Evolutionary conservation across 257 asterid genomes (phyloP).

Genomic region (Echites panduratus): DNA sequence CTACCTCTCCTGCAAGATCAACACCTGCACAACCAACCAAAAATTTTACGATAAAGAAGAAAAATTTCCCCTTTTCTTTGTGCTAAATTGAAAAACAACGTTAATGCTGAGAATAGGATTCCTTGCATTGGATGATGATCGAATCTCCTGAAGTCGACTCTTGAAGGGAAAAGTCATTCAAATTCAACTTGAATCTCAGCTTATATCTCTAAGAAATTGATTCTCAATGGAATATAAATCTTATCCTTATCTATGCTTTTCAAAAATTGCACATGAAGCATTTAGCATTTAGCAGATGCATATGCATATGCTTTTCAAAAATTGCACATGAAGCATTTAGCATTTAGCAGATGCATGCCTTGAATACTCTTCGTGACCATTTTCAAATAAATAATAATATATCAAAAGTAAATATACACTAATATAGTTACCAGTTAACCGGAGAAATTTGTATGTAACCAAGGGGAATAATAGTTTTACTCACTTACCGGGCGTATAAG

Average conservation of each 20-base stretch:
- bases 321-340: not conserved
- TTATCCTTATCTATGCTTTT: too few relatives aligned
- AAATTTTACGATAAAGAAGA: not conserved
- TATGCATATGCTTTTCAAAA: not conserved
- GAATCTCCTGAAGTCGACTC: not conserved
- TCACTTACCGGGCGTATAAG: conserved; percentile 48
- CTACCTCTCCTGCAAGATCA: conserved; percentile 30
- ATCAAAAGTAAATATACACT: not conserved
- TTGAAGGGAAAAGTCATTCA: not conserved
- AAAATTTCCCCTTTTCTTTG: too few relatives aligned
- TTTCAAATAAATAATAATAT: too few relatives aligned
- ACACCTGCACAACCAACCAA: conserved; percentile 9
- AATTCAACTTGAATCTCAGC: not conserved
- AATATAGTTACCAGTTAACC: not conserved
- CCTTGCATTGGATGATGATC: not conserved
- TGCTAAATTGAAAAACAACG: not conserved
- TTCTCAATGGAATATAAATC: not conserved
- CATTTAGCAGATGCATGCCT: not conserved
- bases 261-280: not conserved
- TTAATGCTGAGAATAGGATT: not conserved
- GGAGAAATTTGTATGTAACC: not conserved
- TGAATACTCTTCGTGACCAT: too few relatives aligned
- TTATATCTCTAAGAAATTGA: not conserved
- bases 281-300: too few relatives aligned
- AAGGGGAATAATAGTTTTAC: not conserved